Evolutionary conservation across 179 eudicot species (phyloP).

Genomic region (Silene vulgaris): DNA sequence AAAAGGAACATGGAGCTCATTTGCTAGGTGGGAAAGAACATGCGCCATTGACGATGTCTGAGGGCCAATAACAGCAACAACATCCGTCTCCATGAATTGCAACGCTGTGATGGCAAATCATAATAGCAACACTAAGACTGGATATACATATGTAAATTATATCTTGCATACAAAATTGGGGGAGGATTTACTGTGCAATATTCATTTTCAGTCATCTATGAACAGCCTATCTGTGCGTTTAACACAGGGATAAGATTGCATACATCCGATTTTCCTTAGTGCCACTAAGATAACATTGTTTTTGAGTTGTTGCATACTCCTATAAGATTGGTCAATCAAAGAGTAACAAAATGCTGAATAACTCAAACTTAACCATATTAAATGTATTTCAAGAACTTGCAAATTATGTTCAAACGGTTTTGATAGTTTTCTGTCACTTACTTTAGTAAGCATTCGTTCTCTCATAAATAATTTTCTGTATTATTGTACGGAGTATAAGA

Average conservation of each 20-base stretch:
- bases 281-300: too few relatives aligned
- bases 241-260: not conserved
- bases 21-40: constrained; percentile 70
- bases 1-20: constrained; percentile 71
- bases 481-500: not conserved
- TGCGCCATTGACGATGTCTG: constrained; percentile 66
- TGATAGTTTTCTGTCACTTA: not conserved
- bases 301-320: too few relatives aligned
- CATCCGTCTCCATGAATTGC: constrained; percentile 58
- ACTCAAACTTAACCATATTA: too few relatives aligned
- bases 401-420: too few relatives aligned
- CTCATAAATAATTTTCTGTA: not conserved
- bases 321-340: too few relatives aligned
- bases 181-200: not conserved
- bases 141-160: not conserved
- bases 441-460: not conserved
- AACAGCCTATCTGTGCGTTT: not conserved
- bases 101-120: constrained; percentile 41
- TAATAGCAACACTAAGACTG: constrained; percentile 5
- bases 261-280: not conserved
- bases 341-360: too few relatives aligned
- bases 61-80: constrained; percentile 70
- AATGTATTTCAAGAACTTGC: too few relatives aligned
- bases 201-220: not conserved
- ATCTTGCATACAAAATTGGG: not conserved